A percentile compares a stretch with the other conserved stretches of the same genome.
Conservation (phyloP, 1,284 basidiomycete species). For the Heterobasidion occidentale region DNA sequence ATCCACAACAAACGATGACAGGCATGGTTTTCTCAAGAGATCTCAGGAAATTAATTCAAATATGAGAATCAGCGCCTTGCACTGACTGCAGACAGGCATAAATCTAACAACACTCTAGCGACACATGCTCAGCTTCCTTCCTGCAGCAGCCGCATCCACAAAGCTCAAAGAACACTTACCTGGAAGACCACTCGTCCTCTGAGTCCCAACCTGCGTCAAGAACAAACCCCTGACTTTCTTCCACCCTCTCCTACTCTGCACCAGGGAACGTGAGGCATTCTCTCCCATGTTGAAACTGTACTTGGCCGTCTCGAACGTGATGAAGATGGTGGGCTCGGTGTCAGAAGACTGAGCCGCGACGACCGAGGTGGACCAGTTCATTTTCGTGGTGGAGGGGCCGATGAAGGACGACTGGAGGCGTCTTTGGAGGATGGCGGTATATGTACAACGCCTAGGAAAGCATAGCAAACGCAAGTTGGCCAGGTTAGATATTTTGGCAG, state of each 20-base stretch:
- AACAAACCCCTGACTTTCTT: constrained; percentile 66
- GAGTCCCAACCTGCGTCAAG: constrained; percentile 56
- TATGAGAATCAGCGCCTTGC: too few species aligned
- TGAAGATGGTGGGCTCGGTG: constrained; percentile 68
- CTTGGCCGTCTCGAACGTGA: constrained; percentile 71
- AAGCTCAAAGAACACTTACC: constrained; percentile 37
- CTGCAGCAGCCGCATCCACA: constrained; percentile 1
- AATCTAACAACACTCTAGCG: too few species aligned
- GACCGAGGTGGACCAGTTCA: constrained; percentile 57
- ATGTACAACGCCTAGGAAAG: constrained; percentile 19
- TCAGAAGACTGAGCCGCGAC: constrained; percentile 57
- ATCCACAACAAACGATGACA: too few species aligned
- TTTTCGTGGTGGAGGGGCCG: constrained; percentile 12
- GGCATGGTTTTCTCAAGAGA: too few species aligned
- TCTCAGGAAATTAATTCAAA: too few species aligned
- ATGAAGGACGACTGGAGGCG: constrained; percentile 9
- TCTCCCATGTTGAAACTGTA: constrained; percentile 88
- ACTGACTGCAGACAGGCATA: too few species aligned
- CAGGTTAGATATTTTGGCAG: not conserved
- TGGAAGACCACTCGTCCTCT: constrained; percentile 60
- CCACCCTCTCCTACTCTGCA: constrained; percentile 60
- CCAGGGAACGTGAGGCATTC: constrained; percentile 66
- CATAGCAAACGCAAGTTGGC: constrained; percentile 18
- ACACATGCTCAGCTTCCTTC: too few species aligned
- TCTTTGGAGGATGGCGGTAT: constrained; percentile 7